Conservation (phyloP, 805 yeast genomes). For the Teunomyces atbi region DNA sequence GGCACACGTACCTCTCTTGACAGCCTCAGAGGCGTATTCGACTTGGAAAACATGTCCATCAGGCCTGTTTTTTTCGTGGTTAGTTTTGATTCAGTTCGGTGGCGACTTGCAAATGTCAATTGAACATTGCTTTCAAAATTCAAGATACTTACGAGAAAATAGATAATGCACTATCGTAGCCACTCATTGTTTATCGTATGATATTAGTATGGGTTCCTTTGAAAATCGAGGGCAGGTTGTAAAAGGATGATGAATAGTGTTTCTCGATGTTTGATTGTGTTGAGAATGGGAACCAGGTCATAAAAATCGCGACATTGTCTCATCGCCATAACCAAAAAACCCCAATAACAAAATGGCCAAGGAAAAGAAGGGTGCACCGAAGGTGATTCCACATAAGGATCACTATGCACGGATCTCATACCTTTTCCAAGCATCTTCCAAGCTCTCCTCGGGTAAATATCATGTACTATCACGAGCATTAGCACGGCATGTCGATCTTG, state of each 20-base stretch:
- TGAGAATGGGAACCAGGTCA: neutral
- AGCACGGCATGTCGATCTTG: slow-evolving; percentile 52
- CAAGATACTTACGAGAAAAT: slow-evolving; percentile 76
- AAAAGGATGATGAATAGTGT: neutral
- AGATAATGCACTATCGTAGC: slow-evolving; percentile 98
- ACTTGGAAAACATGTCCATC: slow-evolving; percentile 99
- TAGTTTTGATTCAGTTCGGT: neutral
- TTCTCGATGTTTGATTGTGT: neutral
- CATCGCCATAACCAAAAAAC: neutral
- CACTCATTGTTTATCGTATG: slow-evolving; percentile 63
- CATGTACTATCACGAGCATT: slow-evolving; percentile 55
- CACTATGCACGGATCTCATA: slow-evolving; percentile 59
- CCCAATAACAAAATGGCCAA: neutral
- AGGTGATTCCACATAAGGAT: slow-evolving; percentile 50
- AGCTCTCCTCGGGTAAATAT: slow-evolving; percentile 30
- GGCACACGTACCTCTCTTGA: slow-evolving; percentile 96
- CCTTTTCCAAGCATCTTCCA: slow-evolving; percentile 53
- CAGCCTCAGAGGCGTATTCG: slow-evolving; percentile 96
- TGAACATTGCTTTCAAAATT: neutral
- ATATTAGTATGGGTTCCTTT: neutral
- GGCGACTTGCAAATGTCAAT: slow-evolving; percentile 3
- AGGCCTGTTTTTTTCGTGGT: slow-evolving; percentile 53
- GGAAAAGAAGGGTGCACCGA: slow-evolving; percentile 28
- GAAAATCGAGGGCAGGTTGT: neutral
- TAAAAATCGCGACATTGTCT: slow-evolving; percentile 4